Base-by-base conservation (phyloP, 768 basidiomycete species). In the Sporobolomyces roseus region DNA sequence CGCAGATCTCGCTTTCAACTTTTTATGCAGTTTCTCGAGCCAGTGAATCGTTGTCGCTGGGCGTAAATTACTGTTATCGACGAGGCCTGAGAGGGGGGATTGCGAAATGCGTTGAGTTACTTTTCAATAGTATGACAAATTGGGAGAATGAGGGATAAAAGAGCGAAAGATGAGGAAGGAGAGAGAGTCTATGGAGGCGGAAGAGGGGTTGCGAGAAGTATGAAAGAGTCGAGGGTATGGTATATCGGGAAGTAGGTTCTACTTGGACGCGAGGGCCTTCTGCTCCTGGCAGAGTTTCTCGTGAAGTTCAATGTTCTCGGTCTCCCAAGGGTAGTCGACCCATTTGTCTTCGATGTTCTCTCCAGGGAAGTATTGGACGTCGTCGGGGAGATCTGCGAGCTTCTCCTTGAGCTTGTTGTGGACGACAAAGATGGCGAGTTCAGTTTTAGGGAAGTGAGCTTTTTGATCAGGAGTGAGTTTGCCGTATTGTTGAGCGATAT, bases 401-500 rank as follows among this genome's bases (percentile, higher is more conserved):
- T 99, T 99, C 36, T 82, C 81, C 80, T 97, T 97, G 68, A 86
- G 82, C 81, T 97, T 98, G 82, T 93, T 91, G 80, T 93, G 90
- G 30, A 93, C 90, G 53, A 98, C 94, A 76, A 98, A 99, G 71
- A 97, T 82, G 2, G 85, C 93, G 68, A 99, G 91, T 77, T 88
- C 82, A 32, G 94, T 93, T 67, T 84, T 83, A 25, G 89, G 87
- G 64, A 86, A 83, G 16, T 78, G 77, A 33, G 84, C 79, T 19
- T 90, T 68, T 64, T 73, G 53, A 25, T 73, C 68, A 29, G 56
- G 55, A 1, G 68, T 36, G 12, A 73, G 61, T 55, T 58, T 56
- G 46, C 41, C 62, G 41, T 64, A 69, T 74, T 81, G 79, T 56
- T 78, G 74, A 35, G 78, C 74, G 58, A 96, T 88, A 77, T 99